phyloP scores from a whole-genome alignment of 805 yeast genomes.

The Candida glaebosa region DNA sequence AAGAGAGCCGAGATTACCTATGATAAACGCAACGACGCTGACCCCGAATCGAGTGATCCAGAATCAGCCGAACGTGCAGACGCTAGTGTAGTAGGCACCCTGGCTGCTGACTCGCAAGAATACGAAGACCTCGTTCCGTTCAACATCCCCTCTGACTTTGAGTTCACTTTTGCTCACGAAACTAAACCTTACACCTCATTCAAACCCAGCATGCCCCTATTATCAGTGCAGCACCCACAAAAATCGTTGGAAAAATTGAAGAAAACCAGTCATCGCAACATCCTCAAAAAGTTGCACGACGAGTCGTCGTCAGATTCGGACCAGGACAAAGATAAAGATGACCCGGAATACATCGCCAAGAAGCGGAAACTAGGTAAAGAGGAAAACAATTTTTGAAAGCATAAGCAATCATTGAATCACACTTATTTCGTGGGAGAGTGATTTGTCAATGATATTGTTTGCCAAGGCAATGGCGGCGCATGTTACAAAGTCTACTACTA shows the following conservation, averaged over 20 bases:
- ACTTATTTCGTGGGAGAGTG: neutral
- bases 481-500: too few relatives aligned
- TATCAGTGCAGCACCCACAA: slow-evolving; percentile 32
- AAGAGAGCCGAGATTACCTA: slow-evolving; percentile 40
- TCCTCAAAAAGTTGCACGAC: slow-evolving; percentile 2
- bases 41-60: neutral
- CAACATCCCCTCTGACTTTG: slow-evolving; percentile 17
- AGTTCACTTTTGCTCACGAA: slow-evolving; percentile 28
- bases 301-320: slow-evolving; percentile 2
- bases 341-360: slow-evolving; percentile 7
- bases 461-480: too few relatives aligned
- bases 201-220: slow-evolving; percentile 34
- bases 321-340: slow-evolving; percentile 1
- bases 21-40: neutral
- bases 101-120: neutral
- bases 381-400: neutral
- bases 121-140: neutral
- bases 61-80: neutral
- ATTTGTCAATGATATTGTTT: neutral
- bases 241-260: slow-evolving; percentile 9
- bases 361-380: slow-evolving; percentile 8
- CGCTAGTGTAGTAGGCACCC: neutral
- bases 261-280: neutral
- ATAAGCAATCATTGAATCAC: slow-evolving; percentile 1
- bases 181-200: slow-evolving; percentile 26